Percentiles rank a stretch among this genome's conserved stretches.
Evolutionary conservation across 140 eudicot genomes (phyloP).

Genomic region (Cichorium intybus): DNA sequence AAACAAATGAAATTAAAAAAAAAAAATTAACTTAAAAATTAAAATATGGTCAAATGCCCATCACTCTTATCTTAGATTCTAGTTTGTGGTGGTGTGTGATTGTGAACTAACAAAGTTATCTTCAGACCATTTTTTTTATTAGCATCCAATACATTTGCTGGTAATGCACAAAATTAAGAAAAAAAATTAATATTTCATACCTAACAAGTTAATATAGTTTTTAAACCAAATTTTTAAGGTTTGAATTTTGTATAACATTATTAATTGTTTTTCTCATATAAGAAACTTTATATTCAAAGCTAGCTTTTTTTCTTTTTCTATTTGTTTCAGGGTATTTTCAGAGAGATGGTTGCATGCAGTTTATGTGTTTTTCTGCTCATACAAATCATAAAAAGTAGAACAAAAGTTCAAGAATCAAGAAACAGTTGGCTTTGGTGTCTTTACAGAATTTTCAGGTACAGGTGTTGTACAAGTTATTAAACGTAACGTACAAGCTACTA

Average conservation of each 20-base stretch:
- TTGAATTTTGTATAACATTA: not conserved
- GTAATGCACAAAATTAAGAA: not conserved
- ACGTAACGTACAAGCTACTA: constrained; percentile 13
- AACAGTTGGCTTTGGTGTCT: constrained; percentile 9
- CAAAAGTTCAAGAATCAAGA: constrained; percentile 32
- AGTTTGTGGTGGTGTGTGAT: constrained; percentile 22
- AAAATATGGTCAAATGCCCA: constrained; percentile 19
- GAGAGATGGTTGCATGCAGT: constrained; percentile 24
- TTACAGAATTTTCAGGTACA: not conserved
- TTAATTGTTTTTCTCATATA: not conserved
- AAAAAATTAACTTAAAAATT: not conserved
- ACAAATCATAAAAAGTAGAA: constrained; percentile 32
- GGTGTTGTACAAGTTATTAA: constrained; percentile 15
- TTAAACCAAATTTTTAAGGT: not conserved
- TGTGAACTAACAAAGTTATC: constrained; percentile 24
- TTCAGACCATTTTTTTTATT: not conserved
- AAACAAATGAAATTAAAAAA: not conserved
- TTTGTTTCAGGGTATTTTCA: constrained; percentile 14
- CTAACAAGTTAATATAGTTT: not conserved
- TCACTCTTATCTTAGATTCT: constrained; percentile 38
- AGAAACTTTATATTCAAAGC: not conserved
- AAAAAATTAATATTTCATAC: not conserved
- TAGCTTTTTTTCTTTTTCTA: not conserved
- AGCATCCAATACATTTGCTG: not conserved
- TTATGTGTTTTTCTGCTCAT: constrained; percentile 27